These are phyloP conservation scores for Linanthus parryae DNA, from an alignment of 148 eudicot genomes.

Conservation along the genomic window DNA sequence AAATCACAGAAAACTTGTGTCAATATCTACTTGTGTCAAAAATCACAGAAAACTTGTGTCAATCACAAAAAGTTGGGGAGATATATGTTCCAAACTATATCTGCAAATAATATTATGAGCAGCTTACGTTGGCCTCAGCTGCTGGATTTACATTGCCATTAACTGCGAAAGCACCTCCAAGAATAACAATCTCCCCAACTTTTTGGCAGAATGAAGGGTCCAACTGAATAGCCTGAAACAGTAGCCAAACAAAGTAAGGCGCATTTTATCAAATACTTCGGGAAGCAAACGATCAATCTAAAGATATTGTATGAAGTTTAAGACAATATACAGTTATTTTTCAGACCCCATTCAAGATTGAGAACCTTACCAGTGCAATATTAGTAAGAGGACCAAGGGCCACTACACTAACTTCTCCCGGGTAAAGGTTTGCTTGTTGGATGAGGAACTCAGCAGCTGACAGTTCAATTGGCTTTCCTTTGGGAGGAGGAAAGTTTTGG, in stretches of 20 bases:
- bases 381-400: slow-evolving; percentile 96
- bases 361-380: slow-evolving; percentile 72
- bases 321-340: too few relatives aligned
- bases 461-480: slow-evolving; percentile 65
- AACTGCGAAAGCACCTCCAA: slow-evolving; percentile 94
- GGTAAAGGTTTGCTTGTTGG: slow-evolving; percentile 56
- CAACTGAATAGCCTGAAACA: slow-evolving; percentile 59
- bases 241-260: slow-evolving; percentile 5
- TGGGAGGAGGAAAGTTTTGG: slow-evolving; percentile 87
- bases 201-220: slow-evolving; percentile 68
- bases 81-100: too few relatives aligned
- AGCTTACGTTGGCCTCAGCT: slow-evolving; percentile 90
- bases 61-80: too few relatives aligned
- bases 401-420: slow-evolving; percentile 85
- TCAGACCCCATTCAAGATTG: too few relatives aligned
- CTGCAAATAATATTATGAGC: too few relatives aligned
- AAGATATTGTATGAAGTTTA: too few relatives aligned
- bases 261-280: too few relatives aligned
- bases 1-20: too few relatives aligned
- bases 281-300: not conserved
- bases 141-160: slow-evolving; percentile 98
- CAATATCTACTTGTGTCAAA: too few relatives aligned
- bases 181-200: slow-evolving; percentile 65
- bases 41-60: too few relatives aligned
- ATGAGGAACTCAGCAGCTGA: slow-evolving; percentile 73